These are phyloP conservation scores for Eimeria maxima DNA, from an alignment of 169 alveolate genomes.

Conservation along the genomic window DNA sequence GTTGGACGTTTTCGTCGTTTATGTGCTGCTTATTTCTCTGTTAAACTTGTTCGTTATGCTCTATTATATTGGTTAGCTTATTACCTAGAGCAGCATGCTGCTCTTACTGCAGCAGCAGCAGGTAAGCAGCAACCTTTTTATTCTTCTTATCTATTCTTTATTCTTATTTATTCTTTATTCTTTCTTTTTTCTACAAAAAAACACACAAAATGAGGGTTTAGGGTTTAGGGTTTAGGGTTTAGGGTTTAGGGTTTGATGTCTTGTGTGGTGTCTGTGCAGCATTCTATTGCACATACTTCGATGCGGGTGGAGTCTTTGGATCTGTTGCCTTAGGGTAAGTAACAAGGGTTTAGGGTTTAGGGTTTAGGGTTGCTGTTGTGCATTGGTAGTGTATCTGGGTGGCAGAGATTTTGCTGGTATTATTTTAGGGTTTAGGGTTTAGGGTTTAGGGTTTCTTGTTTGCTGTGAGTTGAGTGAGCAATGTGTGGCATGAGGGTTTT, in stretches of 20 bases:
- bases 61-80: constrained; percentile 88
- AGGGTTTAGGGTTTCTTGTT: background rate
- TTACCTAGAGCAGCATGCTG: constrained; percentile 80
- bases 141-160: background rate
- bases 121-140: constrained; percentile 40
- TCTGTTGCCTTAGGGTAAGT: constrained; percentile 84
- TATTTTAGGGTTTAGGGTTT: background rate
- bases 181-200: no score
- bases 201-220: no score
- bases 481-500: background rate
- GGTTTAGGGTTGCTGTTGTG: background rate
- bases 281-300: constrained; percentile 84
- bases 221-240: background rate
- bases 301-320: constrained; percentile 86
- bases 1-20: constrained; percentile 60
- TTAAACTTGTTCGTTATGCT: constrained; percentile 86
- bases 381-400: background rate
- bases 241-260: background rate
- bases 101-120: constrained; percentile 81
- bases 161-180: no score
- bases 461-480: background rate
- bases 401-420: background rate
- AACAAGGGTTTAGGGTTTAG: background rate
- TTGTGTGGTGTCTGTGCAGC: background rate
- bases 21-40: constrained; percentile 85